Base-by-base conservation (phyloP, 2,329 filamentous ascomycete genomes). In the Stagonosporopsis chrysanthemi region DNA sequence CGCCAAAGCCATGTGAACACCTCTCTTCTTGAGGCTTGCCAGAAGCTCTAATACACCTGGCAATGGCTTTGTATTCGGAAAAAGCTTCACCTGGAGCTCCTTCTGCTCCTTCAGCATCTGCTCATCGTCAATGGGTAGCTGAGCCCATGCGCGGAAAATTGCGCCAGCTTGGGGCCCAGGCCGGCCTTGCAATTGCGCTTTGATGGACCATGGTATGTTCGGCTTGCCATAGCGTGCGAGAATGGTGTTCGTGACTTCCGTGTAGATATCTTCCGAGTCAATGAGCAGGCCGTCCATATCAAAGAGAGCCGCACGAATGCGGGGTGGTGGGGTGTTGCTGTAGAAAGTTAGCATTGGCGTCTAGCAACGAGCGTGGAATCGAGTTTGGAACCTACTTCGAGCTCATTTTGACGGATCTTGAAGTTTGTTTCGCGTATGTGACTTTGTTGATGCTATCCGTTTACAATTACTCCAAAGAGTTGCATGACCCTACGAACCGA, bases 211-310 rank as follows among this genome's bases (percentile, higher is more conserved):
- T 0, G 95, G 94, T n/a, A 98, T 82, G 14, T 80, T 75, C 1
- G 91, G 89, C 46, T 86, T 87, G 69, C 83, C 54, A 77, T 95
- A 91, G 72, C 90, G 87, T 54, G 83, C 82, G 36, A 99, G 88
- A 35, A 98, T 85, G 23, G 86, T 82, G 79, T 99, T 97, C 60
- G 92, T 90, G 77, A 90, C 90, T 24, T 85, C 75, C 0, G 92
- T 95, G 82, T 98, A 98, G 56, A 87, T 81, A 72, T 98, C 95
- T 81, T 98, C 95, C 31, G 91, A 92, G 78, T 98, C 88, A 73
- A 99, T 90, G 19, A 99, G 86, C 33, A 99, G 88, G 59, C 95
- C 95, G 78, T 99, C 95, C 93, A 98, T 97, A 82, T 99, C 95
- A 77, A 99, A 98, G 64, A 99, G 88, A 78, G 93, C 97, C 66